These are phyloP conservation scores for Microcyclospora pomicola DNA, from an alignment of 2,329 filamentous ascomycete species.

Conservation along the genomic window DNA sequence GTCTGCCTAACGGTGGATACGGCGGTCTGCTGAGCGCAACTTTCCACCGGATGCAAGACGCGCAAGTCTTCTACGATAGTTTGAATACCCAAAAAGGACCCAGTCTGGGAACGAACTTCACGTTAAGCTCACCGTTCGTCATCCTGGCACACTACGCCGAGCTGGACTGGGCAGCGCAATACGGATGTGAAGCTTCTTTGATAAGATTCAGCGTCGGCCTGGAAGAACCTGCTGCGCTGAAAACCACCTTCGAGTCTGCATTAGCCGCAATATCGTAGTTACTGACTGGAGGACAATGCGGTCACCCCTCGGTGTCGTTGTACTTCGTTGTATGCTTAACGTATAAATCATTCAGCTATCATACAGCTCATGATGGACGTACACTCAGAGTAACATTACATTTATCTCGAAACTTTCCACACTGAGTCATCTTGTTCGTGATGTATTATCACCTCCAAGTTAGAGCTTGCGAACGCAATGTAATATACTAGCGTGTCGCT, in stretches of 20 bases:
- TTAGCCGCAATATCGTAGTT: conserved; percentile 41
- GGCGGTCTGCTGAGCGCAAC: conserved; percentile 78
- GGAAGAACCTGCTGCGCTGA: conserved; percentile 59
- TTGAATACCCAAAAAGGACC: conserved; percentile 86
- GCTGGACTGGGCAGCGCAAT: conserved; percentile 74
- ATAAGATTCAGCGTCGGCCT: conserved; percentile 81
- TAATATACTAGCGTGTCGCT: too few relatives aligned
- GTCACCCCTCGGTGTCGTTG: too few relatives aligned
- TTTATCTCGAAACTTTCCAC: too few relatives aligned
- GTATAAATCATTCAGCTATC: too few relatives aligned
- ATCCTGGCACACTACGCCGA: conserved; percentile 84
- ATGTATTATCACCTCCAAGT: too few relatives aligned
- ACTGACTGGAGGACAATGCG: too few relatives aligned
- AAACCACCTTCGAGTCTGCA: conserved; percentile 51
- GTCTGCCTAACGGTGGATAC: conserved; percentile 60
- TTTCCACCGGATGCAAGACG: conserved; percentile 56
- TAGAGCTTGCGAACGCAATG: too few relatives aligned
- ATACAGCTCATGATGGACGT: too few relatives aligned
- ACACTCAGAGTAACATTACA: too few relatives aligned
- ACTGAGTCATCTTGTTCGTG: too few relatives aligned
- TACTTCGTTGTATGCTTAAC: too few relatives aligned
- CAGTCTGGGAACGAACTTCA: conserved; percentile 93
- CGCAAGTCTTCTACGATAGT: conserved; percentile 70
- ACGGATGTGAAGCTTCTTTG: conserved; percentile 67
- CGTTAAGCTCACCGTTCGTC: conserved; percentile 76